Evolutionary conservation across 2,329 filamentous ascomycete species (phyloP).

Genomic region (Metarhizium album): DNA sequence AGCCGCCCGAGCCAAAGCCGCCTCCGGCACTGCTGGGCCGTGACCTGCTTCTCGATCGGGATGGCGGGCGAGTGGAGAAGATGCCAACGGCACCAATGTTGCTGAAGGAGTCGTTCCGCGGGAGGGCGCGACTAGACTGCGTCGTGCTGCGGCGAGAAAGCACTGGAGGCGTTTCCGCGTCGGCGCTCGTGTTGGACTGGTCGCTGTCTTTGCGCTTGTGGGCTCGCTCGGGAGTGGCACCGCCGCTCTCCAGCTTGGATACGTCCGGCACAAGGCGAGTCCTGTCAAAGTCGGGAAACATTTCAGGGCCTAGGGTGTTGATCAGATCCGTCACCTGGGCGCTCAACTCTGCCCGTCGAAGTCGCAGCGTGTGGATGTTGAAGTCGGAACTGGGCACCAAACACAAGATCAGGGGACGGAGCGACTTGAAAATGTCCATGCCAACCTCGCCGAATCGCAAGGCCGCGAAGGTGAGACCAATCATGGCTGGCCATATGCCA

Average conservation of each 20-base stretch:
- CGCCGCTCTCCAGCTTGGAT: conserved; percentile 25
- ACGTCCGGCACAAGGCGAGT: conserved; percentile 56
- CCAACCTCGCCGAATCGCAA: conserved; percentile 95
- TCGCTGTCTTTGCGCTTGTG: conserved; percentile 37
- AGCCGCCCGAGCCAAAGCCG: conserved; percentile 47
- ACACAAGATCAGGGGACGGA: conserved; percentile 76
- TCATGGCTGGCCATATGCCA: conserved; percentile 70
- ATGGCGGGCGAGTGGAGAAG: conserved; percentile 82
- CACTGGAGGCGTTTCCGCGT: conserved; percentile 27
- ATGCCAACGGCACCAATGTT: conserved; percentile 81
- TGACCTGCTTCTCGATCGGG: conserved; percentile 61
- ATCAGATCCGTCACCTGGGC: conserved; percentile 81
- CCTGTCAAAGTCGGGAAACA: conserved; percentile 92
- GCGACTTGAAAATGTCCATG: conserved; percentile 95
- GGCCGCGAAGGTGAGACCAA: conserved; percentile 81
- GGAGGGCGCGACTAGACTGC: conserved; percentile 44
- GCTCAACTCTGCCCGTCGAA: conserved; percentile 62
- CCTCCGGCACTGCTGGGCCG: conserved; percentile 59
- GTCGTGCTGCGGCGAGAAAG: conserved; percentile 40
- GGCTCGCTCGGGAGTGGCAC: conserved; percentile 13
- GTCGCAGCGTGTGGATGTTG: conserved; percentile 67
- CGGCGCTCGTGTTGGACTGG: conserved; percentile 29
- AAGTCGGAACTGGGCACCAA: conserved; percentile 77
- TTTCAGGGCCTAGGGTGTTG: conserved; percentile 88
- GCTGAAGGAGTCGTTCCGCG: conserved; percentile 86